Evolutionary conservation across 2,329 filamentous ascomycete genomes (phyloP).

Genomic region (Verticillium klebahnii): DNA sequence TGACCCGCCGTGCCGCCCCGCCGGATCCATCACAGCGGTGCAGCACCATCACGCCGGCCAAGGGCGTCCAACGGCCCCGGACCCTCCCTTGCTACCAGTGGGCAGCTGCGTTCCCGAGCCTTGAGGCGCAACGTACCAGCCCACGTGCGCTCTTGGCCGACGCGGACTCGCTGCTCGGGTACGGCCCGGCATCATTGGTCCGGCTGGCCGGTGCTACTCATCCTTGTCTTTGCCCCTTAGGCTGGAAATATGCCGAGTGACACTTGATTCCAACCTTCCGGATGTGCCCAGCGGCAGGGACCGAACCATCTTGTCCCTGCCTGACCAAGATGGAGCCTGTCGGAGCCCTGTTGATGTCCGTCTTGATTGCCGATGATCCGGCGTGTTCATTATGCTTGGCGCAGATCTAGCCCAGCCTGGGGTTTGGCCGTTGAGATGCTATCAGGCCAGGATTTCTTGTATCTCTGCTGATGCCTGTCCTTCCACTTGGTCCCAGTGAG

Average conservation of each 20-base stretch:
- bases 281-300: no score
- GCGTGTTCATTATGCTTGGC: no score
- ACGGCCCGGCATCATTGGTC: background rate
- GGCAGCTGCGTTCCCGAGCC: background rate
- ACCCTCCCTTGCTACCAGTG: background rate
- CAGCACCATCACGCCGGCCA: background rate
- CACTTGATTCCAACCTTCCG: background rate
- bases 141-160: background rate
- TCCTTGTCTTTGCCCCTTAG: background rate
- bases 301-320: no score
- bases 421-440: no score
- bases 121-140: background rate
- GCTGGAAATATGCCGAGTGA: background rate
- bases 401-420: no score
- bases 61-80: background rate
- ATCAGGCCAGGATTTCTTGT: no score
- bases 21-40: background rate
- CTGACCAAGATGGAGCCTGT: no score
- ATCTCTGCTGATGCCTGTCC: no score
- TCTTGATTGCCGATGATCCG: no score
- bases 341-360: no score
- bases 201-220: background rate
- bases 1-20: background rate
- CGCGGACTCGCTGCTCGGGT: background rate
- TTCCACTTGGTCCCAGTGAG: no score